Conservation (phyloP, 2,329 filamentous ascomycete genomes). For the Stemphylium lycopersici region DNA sequence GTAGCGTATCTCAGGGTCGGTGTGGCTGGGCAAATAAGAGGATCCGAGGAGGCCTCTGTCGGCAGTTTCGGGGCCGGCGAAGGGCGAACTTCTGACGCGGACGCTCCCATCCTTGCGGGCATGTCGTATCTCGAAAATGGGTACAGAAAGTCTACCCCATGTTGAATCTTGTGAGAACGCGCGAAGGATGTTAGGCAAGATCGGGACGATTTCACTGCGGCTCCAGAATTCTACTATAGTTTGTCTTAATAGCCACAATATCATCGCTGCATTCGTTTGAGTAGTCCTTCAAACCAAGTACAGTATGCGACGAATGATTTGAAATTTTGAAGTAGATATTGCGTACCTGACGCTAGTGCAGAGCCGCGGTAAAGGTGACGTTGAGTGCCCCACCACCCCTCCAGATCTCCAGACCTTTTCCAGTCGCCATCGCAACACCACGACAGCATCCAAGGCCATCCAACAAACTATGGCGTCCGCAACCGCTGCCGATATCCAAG, state of each 20-base stretch:
- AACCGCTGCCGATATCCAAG: constrained; percentile 33
- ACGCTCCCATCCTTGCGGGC: too few species aligned
- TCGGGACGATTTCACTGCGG: neutral
- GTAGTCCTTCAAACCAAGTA: too few species aligned
- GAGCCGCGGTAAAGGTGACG: constrained; percentile 7
- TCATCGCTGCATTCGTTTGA: too few species aligned
- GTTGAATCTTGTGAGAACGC: too few species aligned
- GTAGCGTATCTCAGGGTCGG: too few species aligned
- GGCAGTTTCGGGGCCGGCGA: neutral
- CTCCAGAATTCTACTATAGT: neutral
- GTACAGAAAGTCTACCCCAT: neutral
- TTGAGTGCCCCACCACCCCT: constrained; percentile 11
- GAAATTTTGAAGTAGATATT: neutral
- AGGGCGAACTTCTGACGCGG: neutral
- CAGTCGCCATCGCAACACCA: neutral
- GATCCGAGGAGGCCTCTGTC: neutral
- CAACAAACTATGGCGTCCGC: constrained; percentile 36
- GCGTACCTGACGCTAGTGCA: constrained; percentile 15
- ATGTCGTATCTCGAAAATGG: neutral
- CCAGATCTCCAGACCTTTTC: constrained; percentile 7
- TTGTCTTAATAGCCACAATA: neutral
- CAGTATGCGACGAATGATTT: too few species aligned
- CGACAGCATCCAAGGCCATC: neutral
- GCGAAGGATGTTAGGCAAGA: neutral
- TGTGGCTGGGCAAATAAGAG: neutral